A percentile compares a stretch with the other conserved stretches of the same genome.
phyloP scores from a whole-genome alignment of 495 filamentous ascomycete species.

The Penicillium samsonianum region DNA sequence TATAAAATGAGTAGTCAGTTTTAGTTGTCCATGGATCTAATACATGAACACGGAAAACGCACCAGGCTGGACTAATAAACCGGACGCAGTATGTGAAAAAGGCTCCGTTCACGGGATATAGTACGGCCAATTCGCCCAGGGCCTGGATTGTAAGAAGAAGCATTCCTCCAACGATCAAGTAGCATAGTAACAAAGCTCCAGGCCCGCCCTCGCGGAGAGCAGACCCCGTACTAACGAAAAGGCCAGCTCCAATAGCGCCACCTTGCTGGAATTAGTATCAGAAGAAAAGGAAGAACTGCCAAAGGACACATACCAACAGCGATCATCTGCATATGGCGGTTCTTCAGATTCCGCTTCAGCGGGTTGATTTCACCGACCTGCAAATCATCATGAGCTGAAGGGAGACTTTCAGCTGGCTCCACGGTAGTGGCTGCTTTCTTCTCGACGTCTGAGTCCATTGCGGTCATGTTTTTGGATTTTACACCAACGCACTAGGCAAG shows the following conservation, averaged over 20 bases:
- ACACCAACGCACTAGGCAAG: neutral
- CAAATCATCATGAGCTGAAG: constrained; percentile 14
- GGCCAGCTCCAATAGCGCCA: constrained; percentile 55
- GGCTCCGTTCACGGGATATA: constrained; percentile 67
- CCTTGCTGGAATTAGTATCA: constrained; percentile 26
- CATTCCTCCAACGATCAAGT: constrained; percentile 55
- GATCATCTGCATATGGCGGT: constrained; percentile 74
- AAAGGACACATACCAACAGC: constrained; percentile 56
- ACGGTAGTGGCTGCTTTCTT: constrained; percentile 19
- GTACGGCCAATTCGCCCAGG: constrained; percentile 67
- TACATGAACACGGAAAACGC: neutral
- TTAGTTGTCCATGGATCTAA: no score
- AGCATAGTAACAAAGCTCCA: constrained; percentile 44
- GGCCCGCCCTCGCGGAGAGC: constrained; percentile 47
- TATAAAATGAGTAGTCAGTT: neutral
- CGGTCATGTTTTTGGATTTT: constrained; percentile 18
- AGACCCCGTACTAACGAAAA: constrained; percentile 52
- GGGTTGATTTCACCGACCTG: constrained; percentile 47
- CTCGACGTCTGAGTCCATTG: constrained; percentile 21
- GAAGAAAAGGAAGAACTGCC: neutral
- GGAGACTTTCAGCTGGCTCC: constrained; percentile 6
- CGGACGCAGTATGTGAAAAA: constrained; percentile 58
- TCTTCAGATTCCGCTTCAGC: constrained; percentile 47
- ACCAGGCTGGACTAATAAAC: constrained; percentile 61
- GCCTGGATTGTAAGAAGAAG: constrained; percentile 62